Evolutionary conservation across 1,139 yeast genomes (phyloP).

Genomic region (Kodamaea fungicola): DNA sequence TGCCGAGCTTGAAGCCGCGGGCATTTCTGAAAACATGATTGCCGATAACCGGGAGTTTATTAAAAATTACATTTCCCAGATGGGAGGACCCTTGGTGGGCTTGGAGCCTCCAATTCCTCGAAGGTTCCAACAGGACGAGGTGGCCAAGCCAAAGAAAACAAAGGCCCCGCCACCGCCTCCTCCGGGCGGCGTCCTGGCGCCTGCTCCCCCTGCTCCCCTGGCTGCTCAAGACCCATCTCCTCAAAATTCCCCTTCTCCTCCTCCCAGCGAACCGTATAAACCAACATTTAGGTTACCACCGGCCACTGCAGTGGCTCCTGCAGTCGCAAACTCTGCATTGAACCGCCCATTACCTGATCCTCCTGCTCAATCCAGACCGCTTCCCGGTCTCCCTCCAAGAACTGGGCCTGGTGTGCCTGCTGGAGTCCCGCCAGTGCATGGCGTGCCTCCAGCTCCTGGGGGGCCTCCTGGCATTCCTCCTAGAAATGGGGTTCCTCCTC

Average conservation of each 20-base stretch:
- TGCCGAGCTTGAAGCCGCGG: conserved; percentile 69
- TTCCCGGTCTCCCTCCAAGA: conserved; percentile 14
- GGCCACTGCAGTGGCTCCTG: conserved; percentile 22
- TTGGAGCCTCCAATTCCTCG: conserved; percentile 83
- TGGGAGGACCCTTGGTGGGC: conserved; percentile 84
- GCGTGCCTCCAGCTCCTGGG: neutral
- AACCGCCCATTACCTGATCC: conserved; percentile 4
- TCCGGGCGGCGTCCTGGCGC: conserved; percentile 32
- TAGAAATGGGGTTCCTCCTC: neutral
- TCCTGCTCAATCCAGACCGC: conserved; percentile 20
- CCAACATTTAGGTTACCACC: conserved; percentile 29
- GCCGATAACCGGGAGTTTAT: conserved; percentile 82
- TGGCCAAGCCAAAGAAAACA: conserved; percentile 12
- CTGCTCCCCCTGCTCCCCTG: conserved; percentile 2
- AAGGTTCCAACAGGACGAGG: conserved; percentile 32
- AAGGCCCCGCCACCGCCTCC: conserved; percentile 46
- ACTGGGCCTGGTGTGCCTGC: neutral
- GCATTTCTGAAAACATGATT: conserved; percentile 85
- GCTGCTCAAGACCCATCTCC: conserved; percentile 1
- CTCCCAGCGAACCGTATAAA: conserved; percentile 10
- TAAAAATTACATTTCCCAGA: conserved; percentile 68
- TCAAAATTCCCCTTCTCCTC: conserved; percentile 8
- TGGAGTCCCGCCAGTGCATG: conserved; percentile 1
- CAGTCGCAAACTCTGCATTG: conserved; percentile 10
- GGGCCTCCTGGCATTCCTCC: neutral